Evolutionary conservation across 352 stramenopile genomes (phyloP).

Genomic region (Phytopythium helicoides): DNA sequence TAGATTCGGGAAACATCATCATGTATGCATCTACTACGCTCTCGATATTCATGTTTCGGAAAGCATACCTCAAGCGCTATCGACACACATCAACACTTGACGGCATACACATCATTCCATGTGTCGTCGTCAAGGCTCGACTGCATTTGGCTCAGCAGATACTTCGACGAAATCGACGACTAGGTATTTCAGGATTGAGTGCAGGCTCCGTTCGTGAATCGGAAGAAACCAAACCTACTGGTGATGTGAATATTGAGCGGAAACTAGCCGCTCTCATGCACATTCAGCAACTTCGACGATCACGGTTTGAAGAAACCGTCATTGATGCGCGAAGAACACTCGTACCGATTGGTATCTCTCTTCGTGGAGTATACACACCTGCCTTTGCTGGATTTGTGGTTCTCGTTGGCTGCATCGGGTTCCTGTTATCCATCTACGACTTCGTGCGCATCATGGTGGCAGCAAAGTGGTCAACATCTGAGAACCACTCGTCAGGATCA

Average conservation of each 20-base stretch:
- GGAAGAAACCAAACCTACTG: neutral
- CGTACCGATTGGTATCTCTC: neutral
- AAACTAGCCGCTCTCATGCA: neutral
- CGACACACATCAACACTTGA: conserved; percentile 1
- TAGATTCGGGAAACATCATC: conserved; percentile 21
- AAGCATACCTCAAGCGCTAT: conserved; percentile 11
- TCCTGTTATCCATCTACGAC: neutral
- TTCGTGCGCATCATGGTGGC: neutral
- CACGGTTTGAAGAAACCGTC: conserved; percentile 9
- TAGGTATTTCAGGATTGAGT: neutral
- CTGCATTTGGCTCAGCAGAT: conserved; percentile 4
- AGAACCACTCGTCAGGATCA: neutral
- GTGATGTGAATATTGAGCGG: too few relatives aligned
- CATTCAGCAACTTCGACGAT: conserved; percentile 12
- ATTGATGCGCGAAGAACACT: conserved; percentile 12
- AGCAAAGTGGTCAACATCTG: neutral
- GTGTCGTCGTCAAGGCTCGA: conserved; percentile 18
- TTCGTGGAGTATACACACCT: neutral
- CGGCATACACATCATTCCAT: conserved; percentile 17
- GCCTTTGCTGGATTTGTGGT: neutral
- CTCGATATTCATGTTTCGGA: conserved; percentile 23
- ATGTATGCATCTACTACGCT: conserved; percentile 22
- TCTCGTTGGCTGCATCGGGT: neutral
- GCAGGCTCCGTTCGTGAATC: neutral
- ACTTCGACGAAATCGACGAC: neutral